A percentile compares a stretch with the other conserved stretches of the same genome.
Evolutionary conservation across 2,329 filamentous ascomycete species (phyloP).

Genomic region (Fusarium cyanostomum): DNA sequence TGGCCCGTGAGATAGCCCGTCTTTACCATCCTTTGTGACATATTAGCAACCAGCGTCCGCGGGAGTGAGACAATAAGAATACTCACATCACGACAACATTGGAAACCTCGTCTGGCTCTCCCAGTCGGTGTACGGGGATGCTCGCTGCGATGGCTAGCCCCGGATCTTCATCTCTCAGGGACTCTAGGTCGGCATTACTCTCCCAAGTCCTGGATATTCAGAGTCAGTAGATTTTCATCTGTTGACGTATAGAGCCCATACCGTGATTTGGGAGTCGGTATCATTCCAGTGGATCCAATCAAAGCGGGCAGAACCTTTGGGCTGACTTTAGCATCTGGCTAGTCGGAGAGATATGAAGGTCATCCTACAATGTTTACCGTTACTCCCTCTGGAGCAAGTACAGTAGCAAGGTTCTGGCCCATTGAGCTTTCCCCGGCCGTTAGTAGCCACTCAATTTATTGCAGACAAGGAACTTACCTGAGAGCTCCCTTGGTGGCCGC

Average conservation of each 20-base stretch:
- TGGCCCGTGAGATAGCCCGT: constrained; percentile 30
- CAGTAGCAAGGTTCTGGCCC: constrained; percentile 47
- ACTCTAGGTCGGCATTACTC: constrained; percentile 44
- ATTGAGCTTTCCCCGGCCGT: no score
- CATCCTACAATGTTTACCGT: constrained; percentile 48
- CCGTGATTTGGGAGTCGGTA: constrained; percentile 45
- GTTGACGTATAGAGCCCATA: constrained; percentile 3
- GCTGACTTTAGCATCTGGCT: no score
- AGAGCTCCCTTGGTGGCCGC: constrained; percentile 48
- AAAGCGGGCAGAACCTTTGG: constrained; percentile 50
- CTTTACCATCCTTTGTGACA: constrained; percentile 20
- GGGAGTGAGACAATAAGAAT: no score
- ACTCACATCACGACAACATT: constrained; percentile 49
- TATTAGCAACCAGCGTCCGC: constrained; percentile 5
- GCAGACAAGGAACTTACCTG: constrained; percentile 4
- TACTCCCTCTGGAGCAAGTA: constrained; percentile 46
- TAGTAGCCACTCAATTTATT: background rate
- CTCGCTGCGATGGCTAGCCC: constrained; percentile 48
- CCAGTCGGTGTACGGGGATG: constrained; percentile 48
- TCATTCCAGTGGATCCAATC: constrained; percentile 51
- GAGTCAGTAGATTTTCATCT: background rate
- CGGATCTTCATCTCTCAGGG: constrained; percentile 43
- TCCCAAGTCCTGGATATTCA: constrained; percentile 43
- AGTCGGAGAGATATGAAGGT: background rate
- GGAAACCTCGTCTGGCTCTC: constrained; percentile 48